Evolutionary conservation across 495 filamentous ascomycete genomes (phyloP).

Genomic region (Tuber umbilicatum): DNA sequence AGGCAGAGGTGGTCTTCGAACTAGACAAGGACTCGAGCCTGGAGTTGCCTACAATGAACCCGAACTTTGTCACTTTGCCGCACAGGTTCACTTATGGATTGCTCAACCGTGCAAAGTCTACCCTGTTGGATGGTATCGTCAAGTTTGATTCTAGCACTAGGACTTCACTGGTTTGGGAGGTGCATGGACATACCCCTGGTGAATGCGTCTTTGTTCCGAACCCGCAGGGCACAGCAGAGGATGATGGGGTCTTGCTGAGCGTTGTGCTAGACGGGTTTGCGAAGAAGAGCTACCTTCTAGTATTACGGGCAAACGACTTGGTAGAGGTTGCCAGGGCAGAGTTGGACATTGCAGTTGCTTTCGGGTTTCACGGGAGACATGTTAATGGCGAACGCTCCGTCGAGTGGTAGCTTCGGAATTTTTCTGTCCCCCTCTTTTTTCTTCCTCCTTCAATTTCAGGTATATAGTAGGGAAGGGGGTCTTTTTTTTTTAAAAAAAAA

Average conservation of each 20-base stretch:
- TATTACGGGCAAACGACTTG: slow-evolving; percentile 60
- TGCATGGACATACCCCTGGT: slow-evolving; percentile 60
- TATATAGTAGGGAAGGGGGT: neutral
- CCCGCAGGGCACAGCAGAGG: slow-evolving; percentile 50
- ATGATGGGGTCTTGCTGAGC: slow-evolving; percentile 66
- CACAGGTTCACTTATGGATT: slow-evolving; percentile 58
- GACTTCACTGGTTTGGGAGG: slow-evolving; percentile 50
- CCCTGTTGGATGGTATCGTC: slow-evolving; percentile 59
- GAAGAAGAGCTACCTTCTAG: slow-evolving; percentile 62
- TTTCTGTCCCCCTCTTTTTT: too few relatives aligned
- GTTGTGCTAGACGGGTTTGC: slow-evolving; percentile 61
- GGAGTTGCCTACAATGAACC: slow-evolving; percentile 67
- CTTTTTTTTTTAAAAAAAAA: neutral
- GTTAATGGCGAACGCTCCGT: slow-evolving; percentile 28
- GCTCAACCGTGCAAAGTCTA: slow-evolving; percentile 52
- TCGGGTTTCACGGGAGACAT: slow-evolving; percentile 70
- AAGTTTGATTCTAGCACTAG: slow-evolving; percentile 60
- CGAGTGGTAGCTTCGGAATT: slow-evolving; percentile 8
- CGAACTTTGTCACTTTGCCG: slow-evolving; percentile 48
- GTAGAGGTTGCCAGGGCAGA: slow-evolving; percentile 61
- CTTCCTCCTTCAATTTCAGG: neutral
- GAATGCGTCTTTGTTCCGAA: slow-evolving; percentile 67
- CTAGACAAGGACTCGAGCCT: slow-evolving; percentile 23
- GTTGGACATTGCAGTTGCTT: slow-evolving; percentile 54
- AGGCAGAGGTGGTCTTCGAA: slow-evolving; percentile 23